A percentile compares a stretch with the other conserved stretches of the same genome.
phyloP scores from a whole-genome alignment of 2,329 filamentous ascomycete species.

The Blumeria graminis region DNA sequence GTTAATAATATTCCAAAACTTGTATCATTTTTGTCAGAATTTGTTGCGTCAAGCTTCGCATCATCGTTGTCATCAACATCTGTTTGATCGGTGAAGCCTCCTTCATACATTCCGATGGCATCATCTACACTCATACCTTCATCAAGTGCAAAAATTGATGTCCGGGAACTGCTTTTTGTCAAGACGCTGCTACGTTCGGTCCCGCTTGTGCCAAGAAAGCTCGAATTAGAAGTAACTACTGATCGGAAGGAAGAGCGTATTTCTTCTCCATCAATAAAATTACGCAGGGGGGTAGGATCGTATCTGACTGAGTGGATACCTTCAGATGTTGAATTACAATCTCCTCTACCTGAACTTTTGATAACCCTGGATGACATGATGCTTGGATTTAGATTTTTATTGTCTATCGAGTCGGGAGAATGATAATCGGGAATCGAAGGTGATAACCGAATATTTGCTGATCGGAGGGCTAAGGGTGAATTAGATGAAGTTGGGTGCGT shows the following conservation, averaged over 20 bases:
- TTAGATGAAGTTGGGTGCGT: slow-evolving; percentile 9
- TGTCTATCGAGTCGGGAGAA: slow-evolving; percentile 11
- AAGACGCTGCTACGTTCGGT: slow-evolving; percentile 65
- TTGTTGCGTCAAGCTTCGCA: slow-evolving; percentile 7
- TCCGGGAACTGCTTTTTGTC: slow-evolving; percentile 56
- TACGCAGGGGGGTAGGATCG: slow-evolving; percentile 10
- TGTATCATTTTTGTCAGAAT: slow-evolving; percentile 8
- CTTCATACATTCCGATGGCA: slow-evolving; percentile 47
- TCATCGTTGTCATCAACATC: slow-evolving; percentile 18
- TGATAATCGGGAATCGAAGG: slow-evolving; percentile 14
- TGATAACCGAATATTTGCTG: slow-evolving; percentile 7
- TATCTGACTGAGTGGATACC: slow-evolving; percentile 3
- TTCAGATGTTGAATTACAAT: slow-evolving; percentile 11
- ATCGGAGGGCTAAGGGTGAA: not conserved
- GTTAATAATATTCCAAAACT: not conserved
- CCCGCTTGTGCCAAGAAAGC: slow-evolving; percentile 31
- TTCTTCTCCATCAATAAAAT: slow-evolving; percentile 15
- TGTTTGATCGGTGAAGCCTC: slow-evolving; percentile 29
- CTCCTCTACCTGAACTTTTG: slow-evolving; percentile 8
- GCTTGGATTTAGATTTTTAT: slow-evolving; percentile 12
- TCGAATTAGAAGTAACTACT: slow-evolving; percentile 33
- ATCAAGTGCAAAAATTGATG: slow-evolving; percentile 28
- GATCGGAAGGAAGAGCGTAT: slow-evolving; percentile 34
- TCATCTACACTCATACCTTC: slow-evolving; percentile 39
- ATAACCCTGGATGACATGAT: slow-evolving; percentile 8